Evolutionary conservation across 306 rosid genomes (phyloP), one percentile per base, ranked within the genome.

Genomic region (Leucaena leucocephala): DNA sequence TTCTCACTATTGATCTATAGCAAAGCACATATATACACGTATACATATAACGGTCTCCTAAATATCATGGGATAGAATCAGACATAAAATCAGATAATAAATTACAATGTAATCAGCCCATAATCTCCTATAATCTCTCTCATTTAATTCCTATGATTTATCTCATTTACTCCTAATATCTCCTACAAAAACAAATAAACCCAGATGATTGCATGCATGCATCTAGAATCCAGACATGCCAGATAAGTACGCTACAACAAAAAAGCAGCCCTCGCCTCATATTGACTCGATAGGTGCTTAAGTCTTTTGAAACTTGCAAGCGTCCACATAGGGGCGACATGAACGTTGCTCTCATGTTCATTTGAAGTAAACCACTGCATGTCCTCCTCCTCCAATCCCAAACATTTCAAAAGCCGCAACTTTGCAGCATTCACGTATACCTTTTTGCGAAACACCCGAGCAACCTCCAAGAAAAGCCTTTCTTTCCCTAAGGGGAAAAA

Each of bases 321-420:
- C 40, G 97, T 89, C 98, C 98, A 92, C 97, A 94, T 80, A 36
- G 98, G 98, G 55, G 93, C 94, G 74, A 92, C 92, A 73, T 94
- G 98, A 82, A 94, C 88, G 74, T 91, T 92, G 89, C 97, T 94
- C 89, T 94, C 98, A 55, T 81, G 87, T 84, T 94, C 97, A 71
- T 92, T 91, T 68, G 58, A 77, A 65, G 97, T 94, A 84, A 92
- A 92, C 97, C 97, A 91, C 80, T 79, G 91, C 93, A 94, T 92
- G 82, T 91, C 97, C 83, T 89, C 97, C 82, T 86, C 91, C 19
- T 85, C 82, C 16, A 91, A 84, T 58, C 85, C 97, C 84, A 94
- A 71, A 84, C 98, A 94, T 85, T 91, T 87, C 81, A 94, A 84
- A 69, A 88, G 81, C 40, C 85, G 93, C 78, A 91, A 72, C 87